Evolutionary conservation across 73 alveolate genomes (phyloP), one percentile per base, ranked within the genome.

Genomic region (Tetrahymena borealis): DNA sequence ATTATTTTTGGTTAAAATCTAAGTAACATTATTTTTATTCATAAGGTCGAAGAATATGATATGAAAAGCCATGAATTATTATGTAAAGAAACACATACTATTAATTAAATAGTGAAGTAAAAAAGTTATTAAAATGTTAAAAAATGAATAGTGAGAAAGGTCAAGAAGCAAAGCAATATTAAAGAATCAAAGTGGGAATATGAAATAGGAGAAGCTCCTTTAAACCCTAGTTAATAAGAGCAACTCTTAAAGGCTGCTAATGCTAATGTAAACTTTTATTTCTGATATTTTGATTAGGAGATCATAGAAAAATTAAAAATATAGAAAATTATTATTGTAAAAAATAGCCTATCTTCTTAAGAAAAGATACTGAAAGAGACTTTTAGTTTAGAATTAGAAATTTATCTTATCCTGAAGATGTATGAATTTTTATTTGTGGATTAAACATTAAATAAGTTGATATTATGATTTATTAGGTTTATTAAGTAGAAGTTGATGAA

Each of bases 311-410:
- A 91, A 0, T 60, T 60, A 37, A 33, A 43, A 12, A 91, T 60
- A 60, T 91, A 60, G 78, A 42, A 42, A 4, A 31, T 91, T 38
- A 4, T 7, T 4, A 43, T 16, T 91, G 78, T 13, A 18, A 9
- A 36, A 15, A 16, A 18, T 5, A 98, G 98, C 99, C 99, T 10
- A 94, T 98, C 77, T 99, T 99, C 96, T 93, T 98, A 93, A 96
- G 99, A 94, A 99, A 98, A 95, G 99, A 99, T 96, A 96, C 99
- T 24, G 96, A 94, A 8, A 95, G 93, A 41, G 97, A 97, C 41
- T 99, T 99, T 91, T 98, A 99, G 94, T 99, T 99, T 98, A 95
- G 99, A 95, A 94, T 99, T 77, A 96, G 99, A 94, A 99, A 99
- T 94, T 96, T 99, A 39, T 95, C 96, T 33, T 99, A 97, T 41